Base-by-base conservation (phyloP, 176 grass and related monocot species). In the Alopecurus myosuroides region DNA sequence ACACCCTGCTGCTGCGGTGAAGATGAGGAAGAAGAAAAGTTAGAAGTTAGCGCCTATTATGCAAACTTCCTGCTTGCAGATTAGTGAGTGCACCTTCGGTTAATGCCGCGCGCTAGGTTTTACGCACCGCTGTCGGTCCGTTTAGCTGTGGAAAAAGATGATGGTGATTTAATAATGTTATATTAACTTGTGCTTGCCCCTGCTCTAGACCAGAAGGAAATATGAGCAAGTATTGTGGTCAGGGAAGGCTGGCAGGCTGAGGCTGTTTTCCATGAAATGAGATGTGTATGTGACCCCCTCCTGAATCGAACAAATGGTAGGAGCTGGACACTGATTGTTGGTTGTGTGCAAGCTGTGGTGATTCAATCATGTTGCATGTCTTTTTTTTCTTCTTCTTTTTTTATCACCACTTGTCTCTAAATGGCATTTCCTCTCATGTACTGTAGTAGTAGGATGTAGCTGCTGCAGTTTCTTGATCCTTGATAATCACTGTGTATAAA, bases 61-160 rank as follows among this genome's bases (percentile, higher is more conserved):
- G 62, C 83, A 82, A 77, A 70, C 31, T 33, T 85, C 48, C 40
- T 76, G 33, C 58, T 85, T 81, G 88, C 78, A 70, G 50, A 89
- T 85, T 74, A 74, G 37, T 11, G 22, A 45, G n/a, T 14, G 22
- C 45, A 67, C 61, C 26, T 76, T 81, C 41, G 60, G 44, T 34
- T 33, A 37, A 40, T 65, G 55, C 33, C 17, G 61, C 18, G 61
- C 18, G 13, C 57, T 52, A 48, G 70, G 31, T 65, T 56, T 76
- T 77, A 48, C 18, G 23, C 34, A 34, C 53, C 13, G 39, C 70
- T 61, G n/a, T 6, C 5, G 26, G 58, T 77, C 37, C 30, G 42
- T 83, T 82, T 51, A 87, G 77, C 3, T 55, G 46, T 39, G 44
- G n/a, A n/a, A n/a, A n/a, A n/a, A n/a, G n/a, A 74, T 50, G 44